phyloP scores from a whole-genome alignment of 2,329 filamentous ascomycete species.

The Zasmidium angulare region DNA sequence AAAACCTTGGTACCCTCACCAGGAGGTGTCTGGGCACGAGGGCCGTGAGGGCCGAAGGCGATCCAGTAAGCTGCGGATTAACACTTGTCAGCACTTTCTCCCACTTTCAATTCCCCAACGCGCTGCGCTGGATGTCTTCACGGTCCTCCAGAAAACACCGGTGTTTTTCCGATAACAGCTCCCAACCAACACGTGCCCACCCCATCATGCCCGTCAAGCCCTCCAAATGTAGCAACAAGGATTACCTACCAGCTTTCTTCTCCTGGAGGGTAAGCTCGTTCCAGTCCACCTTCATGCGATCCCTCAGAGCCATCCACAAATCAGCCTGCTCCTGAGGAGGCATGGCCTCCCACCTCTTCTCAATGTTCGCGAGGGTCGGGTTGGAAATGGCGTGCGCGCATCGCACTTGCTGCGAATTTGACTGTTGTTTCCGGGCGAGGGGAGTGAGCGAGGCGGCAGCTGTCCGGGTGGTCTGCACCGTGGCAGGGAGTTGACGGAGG shows the following conservation, averaged over 20 bases:
- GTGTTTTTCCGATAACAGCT: slow-evolving; percentile 3
- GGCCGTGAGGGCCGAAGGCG: slow-evolving; percentile 94
- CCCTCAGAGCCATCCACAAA: slow-evolving; percentile 95
- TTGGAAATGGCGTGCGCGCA: slow-evolving; percentile 94
- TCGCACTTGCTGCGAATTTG: slow-evolving; percentile 45
- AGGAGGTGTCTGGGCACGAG: slow-evolving; percentile 77
- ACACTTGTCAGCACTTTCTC: background rate
- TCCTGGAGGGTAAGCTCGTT: slow-evolving; percentile 90
- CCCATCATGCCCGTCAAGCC: background rate
- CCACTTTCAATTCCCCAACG: background rate
- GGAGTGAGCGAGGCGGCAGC: slow-evolving; percentile 22
- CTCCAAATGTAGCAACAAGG: background rate
- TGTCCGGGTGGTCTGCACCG: slow-evolving; percentile 19
- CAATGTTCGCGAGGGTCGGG: slow-evolving; percentile 94
- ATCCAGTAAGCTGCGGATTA: slow-evolving; percentile 85
- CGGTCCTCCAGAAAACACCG: background rate
- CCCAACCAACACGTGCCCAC: slow-evolving; percentile 2
- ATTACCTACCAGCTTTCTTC: slow-evolving; percentile 81
- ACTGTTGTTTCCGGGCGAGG: slow-evolving; percentile 18
- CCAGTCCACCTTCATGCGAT: slow-evolving; percentile 99
- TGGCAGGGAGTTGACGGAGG: slow-evolving; percentile 23
- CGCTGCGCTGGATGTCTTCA: background rate
- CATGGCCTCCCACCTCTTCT: slow-evolving; percentile 99
- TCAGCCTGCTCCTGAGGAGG: slow-evolving; percentile 98
- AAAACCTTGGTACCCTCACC: slow-evolving; percentile 81